Evolutionary conservation across 169 alveolate genomes (phyloP).

Genomic region (Cryptosporidium bovis): DNA sequence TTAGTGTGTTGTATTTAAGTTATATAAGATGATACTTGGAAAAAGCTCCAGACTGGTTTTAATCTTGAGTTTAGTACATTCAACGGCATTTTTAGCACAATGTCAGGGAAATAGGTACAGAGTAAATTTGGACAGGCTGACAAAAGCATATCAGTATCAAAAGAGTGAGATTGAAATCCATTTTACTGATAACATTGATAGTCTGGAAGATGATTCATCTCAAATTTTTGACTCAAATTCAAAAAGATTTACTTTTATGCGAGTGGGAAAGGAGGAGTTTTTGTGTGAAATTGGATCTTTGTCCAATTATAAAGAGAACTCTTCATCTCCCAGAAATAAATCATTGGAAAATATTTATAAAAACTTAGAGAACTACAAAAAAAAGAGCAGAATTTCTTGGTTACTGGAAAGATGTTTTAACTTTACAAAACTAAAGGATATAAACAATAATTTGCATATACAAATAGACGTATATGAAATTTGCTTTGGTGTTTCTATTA

Average conservation of each 20-base stretch:
- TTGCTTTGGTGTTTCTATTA: conserved; percentile 43
- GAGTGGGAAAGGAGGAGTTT: conserved; percentile 13
- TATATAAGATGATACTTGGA: too few species aligned
- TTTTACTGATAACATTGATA: conserved; percentile 7
- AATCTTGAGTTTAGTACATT: conserved; percentile 8
- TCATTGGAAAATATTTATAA: conserved; percentile 36
- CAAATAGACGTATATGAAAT: conserved; percentile 47
- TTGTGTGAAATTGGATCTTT: not conserved
- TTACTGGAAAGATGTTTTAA: conserved; percentile 45
- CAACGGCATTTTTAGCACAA: not conserved
- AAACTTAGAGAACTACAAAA: conserved; percentile 12
- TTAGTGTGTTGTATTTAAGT: too few species aligned
- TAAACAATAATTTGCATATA: conserved; percentile 5
- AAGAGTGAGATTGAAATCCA: conserved; percentile 45
- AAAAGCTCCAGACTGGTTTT: too few species aligned
- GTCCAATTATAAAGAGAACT: not conserved
- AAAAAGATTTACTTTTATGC: conserved; percentile 2
- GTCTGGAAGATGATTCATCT: not conserved
- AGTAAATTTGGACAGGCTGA: conserved; percentile 29
- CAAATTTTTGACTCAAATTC: not conserved
- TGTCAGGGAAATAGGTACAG: conserved; percentile 57
- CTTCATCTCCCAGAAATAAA: not conserved
- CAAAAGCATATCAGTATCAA: conserved; percentile 28
- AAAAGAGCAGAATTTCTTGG: conserved; percentile 50
- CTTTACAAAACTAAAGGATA: conserved; percentile 15